Evolutionary conservation across 2,329 filamentous ascomycete genomes (phyloP), one percentile per base, ranked within the genome.

Genomic region (Exophiala calicioides): DNA sequence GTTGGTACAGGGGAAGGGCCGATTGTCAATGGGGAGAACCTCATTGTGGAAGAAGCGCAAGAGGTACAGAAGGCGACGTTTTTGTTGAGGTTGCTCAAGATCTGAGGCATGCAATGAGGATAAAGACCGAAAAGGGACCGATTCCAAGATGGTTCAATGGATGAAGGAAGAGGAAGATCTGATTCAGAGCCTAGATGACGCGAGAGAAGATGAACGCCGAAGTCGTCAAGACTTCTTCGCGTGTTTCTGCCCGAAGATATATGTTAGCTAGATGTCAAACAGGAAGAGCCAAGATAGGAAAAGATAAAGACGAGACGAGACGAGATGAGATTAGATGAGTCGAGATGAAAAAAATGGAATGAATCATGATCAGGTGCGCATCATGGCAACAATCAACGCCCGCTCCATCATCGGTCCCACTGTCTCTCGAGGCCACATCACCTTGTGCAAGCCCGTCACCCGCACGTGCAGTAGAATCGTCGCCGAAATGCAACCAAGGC

Each of bases 1-100:
- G 71, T 77, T 39, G 72, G 79, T 27, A 81, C 79, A 3, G 75
- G 81, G 52, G 82, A 79, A 27, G 54, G 50, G 23, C 45, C 47
- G 16, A 32, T 55, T 5, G 73, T 76, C 21, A 73, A 75, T 61
- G 68, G 68, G 13, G 63, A 67, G n/a, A 72, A 80, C 29, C 69
- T 90, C 44, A 90, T 95, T 63, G 74, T 79, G 31, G 82, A 94
- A 67, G 89, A 95, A 69, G 85, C 91, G 63, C 87, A 93, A 62
- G 87, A 93, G 67, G 79, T 94, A 50, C 86, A 90, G 62, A 88
- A 88, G 64, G 87, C 88, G 5, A 90, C 81, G 1, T 87, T 91
- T 69, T 69, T 88, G 71, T 69, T 95, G 64, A 80, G 87, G 58
- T 67, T 95, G 58, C 72, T 91, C 50, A 88, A 84, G 70, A 65